Base-by-base conservation (phyloP, 148 eudicot genomes). In the Dysphania ambrosioides region DNA sequence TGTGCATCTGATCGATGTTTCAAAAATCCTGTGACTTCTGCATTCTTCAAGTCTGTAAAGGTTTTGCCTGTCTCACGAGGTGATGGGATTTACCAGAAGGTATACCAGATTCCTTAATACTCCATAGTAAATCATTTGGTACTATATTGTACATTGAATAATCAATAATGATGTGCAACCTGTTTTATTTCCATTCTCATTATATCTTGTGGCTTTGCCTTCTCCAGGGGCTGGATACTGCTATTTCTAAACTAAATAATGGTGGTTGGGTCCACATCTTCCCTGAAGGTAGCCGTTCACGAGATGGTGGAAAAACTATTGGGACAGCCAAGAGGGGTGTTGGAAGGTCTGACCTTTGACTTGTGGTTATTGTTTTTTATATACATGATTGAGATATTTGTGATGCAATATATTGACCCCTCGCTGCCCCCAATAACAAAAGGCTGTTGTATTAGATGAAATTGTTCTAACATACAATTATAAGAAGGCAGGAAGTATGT, bases 211-310 rank as follows among this genome's bases (percentile, higher is more conserved):
- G 26, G 58, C 24, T 47, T 76, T 12, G 55, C 68, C 0, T 78
- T 56, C 78, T 41, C n/a, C 78, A 93, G 97, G 98, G 95, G 58
- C 83, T 93, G 90, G 98, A 93, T 87, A 64, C 88, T 79, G 98
- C 98, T 80, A 85, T 93, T 80, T 79, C 91, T 13, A 93, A 93
- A 78, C 82, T 93, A 72, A 93, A 93, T 66, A 81, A 71, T 26
- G 98, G 98, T 23, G 95, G 89, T 42, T 93, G 98, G 98, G 97
- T 93, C 71, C 98, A 93, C 80, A 91, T 93, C 82, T 93, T 93
- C 76, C 98, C 98, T 53, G 98, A 93, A 85, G 98, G 98, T 30
- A 89, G 91, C 67, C 98, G 95, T 47, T 93, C 98, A 75, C 88
- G 93, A 58, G 92, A 93, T 85, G 98, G 98, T 78, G 98, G 98